Base-by-base conservation (phyloP, 1,284 basidiomycete species). In the Paramarasmius palmivorus region DNA sequence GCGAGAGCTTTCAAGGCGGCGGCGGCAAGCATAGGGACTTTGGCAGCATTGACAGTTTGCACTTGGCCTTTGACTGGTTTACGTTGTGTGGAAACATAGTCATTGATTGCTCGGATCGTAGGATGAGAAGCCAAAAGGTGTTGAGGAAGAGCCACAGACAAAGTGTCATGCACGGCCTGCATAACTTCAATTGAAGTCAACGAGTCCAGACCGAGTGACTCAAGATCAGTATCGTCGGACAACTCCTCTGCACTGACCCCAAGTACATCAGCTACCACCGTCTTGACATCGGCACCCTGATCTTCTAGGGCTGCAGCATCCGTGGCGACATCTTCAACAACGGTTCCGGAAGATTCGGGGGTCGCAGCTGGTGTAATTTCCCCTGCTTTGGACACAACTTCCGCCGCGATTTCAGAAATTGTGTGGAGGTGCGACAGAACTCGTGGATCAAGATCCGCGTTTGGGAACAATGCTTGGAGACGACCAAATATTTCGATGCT, bases 101-200 rank as follows among this genome's bases (percentile, higher is more conserved):
- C 54, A 26, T 73, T 67, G 12, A 75, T 54, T 0, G 70, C 64
- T 9, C 65, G 64, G 2, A 72, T 59, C 2, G 73, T 78, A 2
- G 61, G 61, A 51, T 67, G 62, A 1, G 58, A 58, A 7, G 57
- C 56, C 50, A 84, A 76, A 29, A 82, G 61, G 54, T 74, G 59
- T 4, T 59, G 58, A 3, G 80, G 72, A 15, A 85, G 61, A 5
- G 71, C 63, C 26, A 75, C 56, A 7, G 66, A 65, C 48, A 76
- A 70, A 41, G 72, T 67, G 5, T 64, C 66, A 57, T 72, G 72
- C 39, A 87, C 60, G 1, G 68, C 69, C 40, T 82, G 73, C 4
- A 78, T 66, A 10, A 75, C 76, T 61, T 88, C 84, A 48, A 86
- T 83, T 0, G 81, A 79, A n/a, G 79, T 77, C 50, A 88, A 65